Evolutionary conservation across 768 basidiomycete genomes (phyloP).

Genomic region (Daedalea quercina): DNA sequence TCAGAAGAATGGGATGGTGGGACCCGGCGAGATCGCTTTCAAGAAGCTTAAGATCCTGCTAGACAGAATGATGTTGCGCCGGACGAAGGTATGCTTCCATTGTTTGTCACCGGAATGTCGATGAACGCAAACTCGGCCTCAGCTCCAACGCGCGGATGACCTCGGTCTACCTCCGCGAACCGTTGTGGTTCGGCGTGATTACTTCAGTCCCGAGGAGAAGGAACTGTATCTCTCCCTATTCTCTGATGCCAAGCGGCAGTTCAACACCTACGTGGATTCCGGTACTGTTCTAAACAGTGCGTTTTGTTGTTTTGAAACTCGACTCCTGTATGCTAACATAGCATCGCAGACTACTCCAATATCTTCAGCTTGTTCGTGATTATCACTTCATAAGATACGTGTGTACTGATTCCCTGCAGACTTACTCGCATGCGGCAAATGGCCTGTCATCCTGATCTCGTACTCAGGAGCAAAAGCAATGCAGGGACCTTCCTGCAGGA

Average conservation of each 20-base stretch:
- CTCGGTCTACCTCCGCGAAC: constrained; percentile 91
- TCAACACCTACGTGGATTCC: constrained; percentile 82
- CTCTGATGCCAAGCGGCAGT: constrained; percentile 88
- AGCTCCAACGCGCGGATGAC: constrained; percentile 95
- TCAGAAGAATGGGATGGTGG: constrained; percentile 80
- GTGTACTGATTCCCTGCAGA: constrained; percentile 27
- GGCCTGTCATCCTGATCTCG: constrained; percentile 93
- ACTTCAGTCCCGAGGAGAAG: constrained; percentile 96
- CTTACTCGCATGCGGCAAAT: constrained; percentile 95
- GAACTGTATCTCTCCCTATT: constrained; percentile 90
- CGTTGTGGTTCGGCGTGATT: constrained; percentile 81
- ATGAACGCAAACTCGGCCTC: neutral
- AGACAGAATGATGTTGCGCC: constrained; percentile 92
- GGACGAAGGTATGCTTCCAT: constrained; percentile 59
- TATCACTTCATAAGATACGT: neutral
- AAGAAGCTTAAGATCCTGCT: constrained; percentile 87
- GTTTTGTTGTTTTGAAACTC: constrained; percentile 24
- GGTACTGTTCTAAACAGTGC: constrained; percentile 91
- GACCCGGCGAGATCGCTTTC: constrained; percentile 78
- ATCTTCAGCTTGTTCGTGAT: constrained; percentile 69
- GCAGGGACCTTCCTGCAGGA: constrained; percentile 52
- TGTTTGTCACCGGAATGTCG: neutral
- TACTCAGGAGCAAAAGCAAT: constrained; percentile 81
- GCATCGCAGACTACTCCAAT: constrained; percentile 70
- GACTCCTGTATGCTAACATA: neutral